Conservation (phyloP, 2,329 filamentous ascomycete species). For the Fusarium chlamydosporum region DNA sequence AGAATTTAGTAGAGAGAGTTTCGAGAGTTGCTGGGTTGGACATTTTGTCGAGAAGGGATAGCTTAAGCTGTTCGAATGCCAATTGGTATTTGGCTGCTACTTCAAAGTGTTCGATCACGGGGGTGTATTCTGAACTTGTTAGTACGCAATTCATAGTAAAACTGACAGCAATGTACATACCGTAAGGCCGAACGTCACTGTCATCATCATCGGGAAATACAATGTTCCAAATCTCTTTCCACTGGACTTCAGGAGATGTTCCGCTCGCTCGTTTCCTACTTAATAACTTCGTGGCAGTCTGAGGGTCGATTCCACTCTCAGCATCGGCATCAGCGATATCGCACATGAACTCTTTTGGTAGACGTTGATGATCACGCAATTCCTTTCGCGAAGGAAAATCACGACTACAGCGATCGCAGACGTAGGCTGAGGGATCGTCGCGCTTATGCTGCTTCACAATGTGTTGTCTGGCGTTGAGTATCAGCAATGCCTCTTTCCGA, state of each 20-base stretch:
- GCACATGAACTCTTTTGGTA: conserved; percentile 60
- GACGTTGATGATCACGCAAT: conserved; percentile 57
- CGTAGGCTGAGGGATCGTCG: conserved; percentile 58
- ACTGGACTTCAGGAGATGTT: conserved; percentile 57
- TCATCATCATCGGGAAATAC: conserved; percentile 60
- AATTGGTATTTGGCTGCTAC: conserved; percentile 54
- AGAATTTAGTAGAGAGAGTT: conserved; percentile 57
- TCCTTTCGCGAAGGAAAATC: conserved; percentile 58
- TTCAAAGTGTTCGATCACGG: conserved; percentile 61
- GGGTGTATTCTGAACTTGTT: conserved; percentile 54
- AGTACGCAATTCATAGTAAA: neutral
- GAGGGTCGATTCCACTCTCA: conserved; percentile 58
- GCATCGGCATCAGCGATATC: conserved; percentile 59
- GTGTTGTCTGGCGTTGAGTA: conserved; percentile 53
- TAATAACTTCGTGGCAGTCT: conserved; percentile 58
- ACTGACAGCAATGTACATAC: conserved; percentile 32
- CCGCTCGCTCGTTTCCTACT: conserved; percentile 59
- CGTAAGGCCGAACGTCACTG: conserved; percentile 50
- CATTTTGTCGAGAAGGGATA: conserved; percentile 56
- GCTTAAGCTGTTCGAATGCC: conserved; percentile 54
- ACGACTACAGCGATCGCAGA: conserved; percentile 59
- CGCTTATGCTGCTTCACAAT: conserved; percentile 62
- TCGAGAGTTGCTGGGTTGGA: conserved; percentile 57
- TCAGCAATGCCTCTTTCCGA: conserved; percentile 17
- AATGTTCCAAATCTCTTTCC: conserved; percentile 60